Evolutionary conservation across 306 rosid species (phyloP), one percentile per base, ranked within the genome.

Genomic region (Cicer chorassanicum): DNA sequence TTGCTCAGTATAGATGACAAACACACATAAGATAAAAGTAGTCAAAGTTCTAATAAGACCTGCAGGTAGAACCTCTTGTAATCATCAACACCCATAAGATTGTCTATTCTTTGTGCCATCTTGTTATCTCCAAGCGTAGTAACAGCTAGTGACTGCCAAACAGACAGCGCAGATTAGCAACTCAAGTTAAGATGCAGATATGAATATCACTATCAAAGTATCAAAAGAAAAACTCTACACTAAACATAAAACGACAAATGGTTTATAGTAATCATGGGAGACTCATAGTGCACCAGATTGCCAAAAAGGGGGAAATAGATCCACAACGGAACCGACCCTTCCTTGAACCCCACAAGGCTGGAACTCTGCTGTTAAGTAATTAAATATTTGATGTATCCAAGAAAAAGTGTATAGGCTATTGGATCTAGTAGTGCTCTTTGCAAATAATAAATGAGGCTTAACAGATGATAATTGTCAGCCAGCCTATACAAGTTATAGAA

Each of bases 31-130:
- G 50, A 75, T 60, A 54, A 75, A 65, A 56, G 71, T 9, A 49
- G 56, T 55, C 56, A 81, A 65, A 64, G 68, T 49, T 72, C 60
- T 40, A 61, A 43, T 67, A 73, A 81, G 74, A 93, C 98, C 98
- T 94, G 98, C 45, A 94, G 95, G 83, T 94, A 94, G 82, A 94
- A 94, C 86, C 86, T 88, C 91, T 94, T 94, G 84, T 78, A 73
- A 59, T 91, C 98, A 65, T 86, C 98, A 34, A 78, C 90, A 71
- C 72, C 96, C n/a, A 86, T 87, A 71, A 94, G 95, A 87, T 85
- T 88, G 83, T 94, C 96, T 73, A 94, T 21, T 83, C 93, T 89
- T 81, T 94, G 98, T 13, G 98, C 98, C 98, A 94, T 94, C 77
- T 87, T 94, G 81, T 65, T 91, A 85, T 94, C 97, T 70, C 98